A percentile compares a stretch with the other conserved stretches of the same genome.
Evolutionary conservation across 169 alveolate genomes (phyloP).

Genomic region (Babesia gibsoni): DNA sequence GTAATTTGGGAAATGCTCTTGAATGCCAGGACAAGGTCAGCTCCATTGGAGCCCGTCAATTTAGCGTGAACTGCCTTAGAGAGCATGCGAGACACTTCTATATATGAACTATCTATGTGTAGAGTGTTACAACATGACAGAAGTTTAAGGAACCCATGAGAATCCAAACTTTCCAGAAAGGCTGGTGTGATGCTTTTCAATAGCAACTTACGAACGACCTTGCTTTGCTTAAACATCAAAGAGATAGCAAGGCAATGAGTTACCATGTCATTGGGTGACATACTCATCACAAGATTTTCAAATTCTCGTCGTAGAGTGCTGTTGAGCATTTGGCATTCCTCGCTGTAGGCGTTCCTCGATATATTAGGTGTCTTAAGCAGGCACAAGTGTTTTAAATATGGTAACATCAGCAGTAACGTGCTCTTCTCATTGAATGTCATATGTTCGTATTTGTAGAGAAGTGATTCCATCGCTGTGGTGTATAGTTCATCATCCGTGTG

Average conservation of each 20-base stretch:
- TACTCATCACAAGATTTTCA: constrained; percentile 17
- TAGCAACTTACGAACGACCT: constrained; percentile 22
- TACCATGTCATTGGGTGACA: constrained; percentile 26
- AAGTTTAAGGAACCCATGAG: constrained; percentile 15
- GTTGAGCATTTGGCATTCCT: constrained; percentile 49
- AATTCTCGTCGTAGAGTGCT: constrained; percentile 29
- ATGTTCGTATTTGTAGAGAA: constrained; percentile 31
- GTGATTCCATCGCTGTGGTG: constrained; percentile 11
- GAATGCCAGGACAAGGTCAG: constrained; percentile 20
- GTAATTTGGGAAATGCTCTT: constrained; percentile 28
- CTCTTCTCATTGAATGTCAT: constrained; percentile 29
- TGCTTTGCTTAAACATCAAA: constrained; percentile 24
- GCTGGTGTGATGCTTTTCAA: constrained; percentile 8
- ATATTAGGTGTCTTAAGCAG: constrained; percentile 15
- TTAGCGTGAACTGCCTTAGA: constrained; percentile 13
- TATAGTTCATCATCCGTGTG: constrained; percentile 33
- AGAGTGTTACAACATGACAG: constrained; percentile 31
- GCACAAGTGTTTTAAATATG: constrained; percentile 37
- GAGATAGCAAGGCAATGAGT: constrained; percentile 36
- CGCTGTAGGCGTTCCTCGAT: constrained; percentile 47
- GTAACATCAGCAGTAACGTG: constrained; percentile 21
- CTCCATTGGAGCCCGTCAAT: not conserved
- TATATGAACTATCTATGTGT: constrained; percentile 16
- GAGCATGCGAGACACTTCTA: constrained; percentile 26
- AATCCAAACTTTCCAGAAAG: not conserved